Percentiles rank a stretch among this genome's conserved stretches.
Conservation (phyloP, 2,329 filamentous ascomycete species). For the Pseudogymnoascus verrucosus region DNA sequence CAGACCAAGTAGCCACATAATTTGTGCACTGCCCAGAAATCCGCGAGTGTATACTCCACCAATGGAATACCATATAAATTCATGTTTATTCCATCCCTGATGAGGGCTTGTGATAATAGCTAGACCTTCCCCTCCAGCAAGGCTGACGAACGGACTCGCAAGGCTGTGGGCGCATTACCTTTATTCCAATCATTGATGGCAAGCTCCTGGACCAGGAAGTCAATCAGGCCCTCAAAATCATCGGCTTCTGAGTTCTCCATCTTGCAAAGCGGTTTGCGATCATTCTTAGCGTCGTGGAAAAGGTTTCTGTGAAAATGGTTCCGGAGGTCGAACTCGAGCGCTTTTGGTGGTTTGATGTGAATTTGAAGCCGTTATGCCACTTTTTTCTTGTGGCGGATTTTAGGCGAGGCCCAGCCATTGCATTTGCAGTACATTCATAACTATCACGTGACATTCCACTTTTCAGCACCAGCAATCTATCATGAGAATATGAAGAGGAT, state of each 20-base stretch:
- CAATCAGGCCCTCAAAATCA: slow-evolving; percentile 5
- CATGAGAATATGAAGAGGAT: background rate
- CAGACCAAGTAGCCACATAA: background rate
- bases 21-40: background rate
- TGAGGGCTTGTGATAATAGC: background rate
- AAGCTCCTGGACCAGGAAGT: slow-evolving; percentile 2
- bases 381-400: slow-evolving; percentile 4
- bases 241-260: slow-evolving; percentile 5
- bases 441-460: background rate
- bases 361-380: slow-evolving; percentile 6
- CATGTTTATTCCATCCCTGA: background rate
- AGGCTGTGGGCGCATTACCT: slow-evolving; percentile 9
- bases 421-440: slow-evolving; percentile 5
- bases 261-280: background rate
- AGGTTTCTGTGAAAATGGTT: slow-evolving; percentile 5
- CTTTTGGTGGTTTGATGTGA: slow-evolving; percentile 4
- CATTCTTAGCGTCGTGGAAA: slow-evolving; percentile 8
- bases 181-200: slow-evolving; percentile 9
- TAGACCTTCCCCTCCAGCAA: background rate
- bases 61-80: slow-evolving; percentile 2
- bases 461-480: background rate
- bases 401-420: slow-evolving; percentile 1
- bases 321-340: slow-evolving; percentile 8
- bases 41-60: background rate
- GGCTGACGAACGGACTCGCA: background rate